A percentile compares a stretch with the other conserved stretches of the same genome.
These are phyloP conservation scores for Suillus weaverae DNA, from an alignment of 768 basidiomycete genomes.

Conservation along the genomic window DNA sequence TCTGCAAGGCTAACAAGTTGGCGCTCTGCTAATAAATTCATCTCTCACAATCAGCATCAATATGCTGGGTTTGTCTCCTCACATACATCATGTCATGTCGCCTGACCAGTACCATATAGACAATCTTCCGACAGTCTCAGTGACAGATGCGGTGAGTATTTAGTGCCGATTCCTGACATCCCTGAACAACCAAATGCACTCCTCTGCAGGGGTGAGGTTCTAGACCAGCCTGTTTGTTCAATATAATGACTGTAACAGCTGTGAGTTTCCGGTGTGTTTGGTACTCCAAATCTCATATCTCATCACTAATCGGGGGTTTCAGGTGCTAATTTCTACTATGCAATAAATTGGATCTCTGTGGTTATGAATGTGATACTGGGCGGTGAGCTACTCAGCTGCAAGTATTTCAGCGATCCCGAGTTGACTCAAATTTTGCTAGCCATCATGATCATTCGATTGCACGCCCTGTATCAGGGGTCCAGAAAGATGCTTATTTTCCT, in stretches of 20 bases:
- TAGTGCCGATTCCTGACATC: not conserved
- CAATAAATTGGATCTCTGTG: not conserved
- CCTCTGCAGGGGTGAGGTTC: not conserved
- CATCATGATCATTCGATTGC: not conserved
- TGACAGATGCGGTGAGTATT: not conserved
- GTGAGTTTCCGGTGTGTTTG: not conserved
- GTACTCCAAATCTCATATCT: not conserved
- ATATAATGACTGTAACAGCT: not conserved
- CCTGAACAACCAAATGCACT: not conserved
- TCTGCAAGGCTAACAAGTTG: not conserved
- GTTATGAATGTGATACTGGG: not conserved
- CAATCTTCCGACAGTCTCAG: not conserved
- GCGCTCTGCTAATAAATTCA: not conserved
- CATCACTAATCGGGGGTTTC: not conserved
- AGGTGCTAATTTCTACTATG: not conserved
- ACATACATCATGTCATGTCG: not conserved
- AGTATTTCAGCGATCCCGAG: not conserved
- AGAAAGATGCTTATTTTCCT: not conserved
- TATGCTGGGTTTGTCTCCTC: not conserved
- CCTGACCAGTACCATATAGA: not conserved
- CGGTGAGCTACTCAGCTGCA: not conserved
- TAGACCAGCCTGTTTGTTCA: not conserved
- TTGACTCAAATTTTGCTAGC: not conserved
- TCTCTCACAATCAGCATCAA: not conserved
- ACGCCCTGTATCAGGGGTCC: not conserved